These are phyloP conservation scores for Zanthoxylum bungeanum DNA, from an alignment of 345 rosid species.

Conservation along the genomic window DNA sequence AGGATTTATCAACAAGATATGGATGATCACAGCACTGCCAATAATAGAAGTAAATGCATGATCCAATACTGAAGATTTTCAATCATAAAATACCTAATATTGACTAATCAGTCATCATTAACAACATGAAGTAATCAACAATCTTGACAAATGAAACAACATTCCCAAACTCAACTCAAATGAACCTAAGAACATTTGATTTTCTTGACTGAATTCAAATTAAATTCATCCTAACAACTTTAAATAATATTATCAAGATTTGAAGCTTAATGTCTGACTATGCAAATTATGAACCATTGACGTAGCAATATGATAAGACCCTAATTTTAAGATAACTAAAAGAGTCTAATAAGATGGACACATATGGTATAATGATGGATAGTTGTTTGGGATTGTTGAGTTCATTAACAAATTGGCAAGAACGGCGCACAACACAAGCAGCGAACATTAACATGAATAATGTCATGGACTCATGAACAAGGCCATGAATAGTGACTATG, in stretches of 20 bases:
- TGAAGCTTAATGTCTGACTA: background rate
- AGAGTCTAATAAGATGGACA: too few species aligned
- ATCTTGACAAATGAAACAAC: background rate
- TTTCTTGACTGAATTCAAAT: background rate
- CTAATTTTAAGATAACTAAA: too few species aligned
- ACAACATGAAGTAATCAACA: background rate
- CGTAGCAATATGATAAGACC: background rate
- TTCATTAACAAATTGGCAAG: too few species aligned
- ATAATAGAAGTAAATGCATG: constrained; percentile 14
- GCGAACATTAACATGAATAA: too few species aligned
- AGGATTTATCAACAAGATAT: constrained; percentile 49
- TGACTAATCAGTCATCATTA: background rate
- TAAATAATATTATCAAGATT: background rate
- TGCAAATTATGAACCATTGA: background rate
- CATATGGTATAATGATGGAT: too few species aligned
- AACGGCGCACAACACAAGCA: too few species aligned
- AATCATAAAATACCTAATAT: background rate
- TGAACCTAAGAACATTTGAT: background rate
- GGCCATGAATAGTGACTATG: too few species aligned
- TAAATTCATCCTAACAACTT: background rate
- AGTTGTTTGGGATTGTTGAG: too few species aligned
- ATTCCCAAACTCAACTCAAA: background rate
- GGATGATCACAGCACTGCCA: constrained; percentile 97
- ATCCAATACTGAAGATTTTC: background rate
- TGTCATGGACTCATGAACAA: too few species aligned